Conservation (phyloP, 2,329 filamentous ascomycete species). For the Apiospora sp. region DNA sequence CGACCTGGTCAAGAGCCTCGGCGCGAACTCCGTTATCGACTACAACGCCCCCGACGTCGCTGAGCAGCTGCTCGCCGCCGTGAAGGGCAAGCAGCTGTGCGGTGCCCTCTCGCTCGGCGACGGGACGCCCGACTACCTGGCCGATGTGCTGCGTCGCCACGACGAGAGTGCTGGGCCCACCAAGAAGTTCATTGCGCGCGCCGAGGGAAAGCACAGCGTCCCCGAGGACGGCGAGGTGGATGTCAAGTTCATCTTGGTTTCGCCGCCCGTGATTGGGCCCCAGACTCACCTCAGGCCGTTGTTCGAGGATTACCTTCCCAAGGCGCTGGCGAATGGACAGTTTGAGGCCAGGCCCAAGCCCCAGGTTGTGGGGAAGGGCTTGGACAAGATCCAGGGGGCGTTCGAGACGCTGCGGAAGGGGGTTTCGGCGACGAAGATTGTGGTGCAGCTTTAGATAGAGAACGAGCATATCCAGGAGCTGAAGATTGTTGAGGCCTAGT, state of each 20-base stretch:
- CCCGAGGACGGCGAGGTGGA: slow-evolving; percentile 36
- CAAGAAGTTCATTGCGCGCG: background rate
- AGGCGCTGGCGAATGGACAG: slow-evolving; percentile 45
- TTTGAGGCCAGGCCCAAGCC: slow-evolving; percentile 50
- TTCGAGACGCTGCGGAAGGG: slow-evolving; percentile 47
- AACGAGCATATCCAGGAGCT: background rate
- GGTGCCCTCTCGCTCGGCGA: slow-evolving; percentile 10
- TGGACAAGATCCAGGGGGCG: slow-evolving; percentile 51
- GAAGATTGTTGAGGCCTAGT: rapidly evolving
- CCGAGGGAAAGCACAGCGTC: background rate
- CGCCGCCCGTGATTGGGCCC: slow-evolving; percentile 36
- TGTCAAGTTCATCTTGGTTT: slow-evolving; percentile 38
- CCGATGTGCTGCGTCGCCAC: background rate
- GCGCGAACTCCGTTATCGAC: slow-evolving; percentile 48
- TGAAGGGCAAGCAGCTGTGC: background rate
- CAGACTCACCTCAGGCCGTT: slow-evolving; percentile 42
- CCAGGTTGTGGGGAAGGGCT: slow-evolving; percentile 48
- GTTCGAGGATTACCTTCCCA: slow-evolving; percentile 48
- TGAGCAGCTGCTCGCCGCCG: slow-evolving; percentile 4
- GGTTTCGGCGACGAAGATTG: slow-evolving; percentile 52
- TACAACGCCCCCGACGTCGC: slow-evolving; percentile 30
- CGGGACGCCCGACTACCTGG: slow-evolving; percentile 6
- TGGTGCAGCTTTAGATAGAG: slow-evolving; percentile 37
- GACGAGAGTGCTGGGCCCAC: background rate
- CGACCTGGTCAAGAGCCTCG: slow-evolving; percentile 42